Percentiles rank a stretch among this genome's conserved stretches.
Conservation (phyloP, 1,284 basidiomycete species). For the Leccinum huronense region DNA sequence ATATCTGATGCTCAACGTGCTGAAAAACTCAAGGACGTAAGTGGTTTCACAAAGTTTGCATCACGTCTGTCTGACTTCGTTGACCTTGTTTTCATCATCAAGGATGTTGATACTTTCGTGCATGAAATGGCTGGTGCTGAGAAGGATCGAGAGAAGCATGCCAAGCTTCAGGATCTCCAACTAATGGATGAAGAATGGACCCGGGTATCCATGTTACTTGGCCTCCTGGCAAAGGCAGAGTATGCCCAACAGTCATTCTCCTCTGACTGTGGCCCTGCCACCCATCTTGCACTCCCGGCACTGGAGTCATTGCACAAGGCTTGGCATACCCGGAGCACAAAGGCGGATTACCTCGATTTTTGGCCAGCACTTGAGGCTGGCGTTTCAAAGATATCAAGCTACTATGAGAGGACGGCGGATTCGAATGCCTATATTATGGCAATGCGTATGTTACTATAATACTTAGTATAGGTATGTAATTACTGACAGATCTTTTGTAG, state of each 20-base stretch:
- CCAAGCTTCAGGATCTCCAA: background rate
- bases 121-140: conserved; percentile 15
- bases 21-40: conserved; percentile 3
- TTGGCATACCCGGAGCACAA: background rate
- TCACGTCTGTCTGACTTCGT: background rate
- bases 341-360: background rate
- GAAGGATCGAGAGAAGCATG: conserved; percentile 1
- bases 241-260: conserved; percentile 4
- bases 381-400: background rate
- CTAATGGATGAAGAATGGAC: background rate
- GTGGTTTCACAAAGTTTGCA: background rate
- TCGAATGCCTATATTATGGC: conserved; percentile 3
- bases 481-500: background rate
- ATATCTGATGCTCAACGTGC: background rate
- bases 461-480: background rate
- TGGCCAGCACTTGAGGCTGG: conserved; percentile 3
- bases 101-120: conserved; percentile 12
- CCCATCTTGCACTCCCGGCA: conserved; percentile 2
- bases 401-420: background rate
- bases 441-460: background rate
- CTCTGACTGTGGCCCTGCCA: background rate
- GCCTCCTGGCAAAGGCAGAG: background rate
- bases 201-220: background rate
- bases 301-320: background rate
- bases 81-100: background rate